Percentiles rank a stretch among this genome's conserved stretches.
These are phyloP conservation scores for Willaertia magna DNA, from an alignment of 208 protist genomes.

Conservation along the genomic window DNA sequence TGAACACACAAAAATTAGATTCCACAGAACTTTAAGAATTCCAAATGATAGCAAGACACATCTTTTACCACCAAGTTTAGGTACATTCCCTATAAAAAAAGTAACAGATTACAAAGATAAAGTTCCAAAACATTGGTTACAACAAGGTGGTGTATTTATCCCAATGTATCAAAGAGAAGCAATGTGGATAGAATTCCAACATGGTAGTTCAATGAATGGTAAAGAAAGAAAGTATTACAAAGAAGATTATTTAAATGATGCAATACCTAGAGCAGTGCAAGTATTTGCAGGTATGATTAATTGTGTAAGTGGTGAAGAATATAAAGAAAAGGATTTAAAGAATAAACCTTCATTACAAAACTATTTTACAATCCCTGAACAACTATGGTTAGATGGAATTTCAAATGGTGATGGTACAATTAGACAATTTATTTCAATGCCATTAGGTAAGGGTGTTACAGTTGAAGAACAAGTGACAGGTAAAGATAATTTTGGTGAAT, in stretches of 20 bases:
- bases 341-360: background rate
- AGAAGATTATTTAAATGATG: background rate
- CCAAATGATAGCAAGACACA: background rate
- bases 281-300: constrained; percentile 5
- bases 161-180: constrained; percentile 19
- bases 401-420: constrained; percentile 3
- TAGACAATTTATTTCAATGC: constrained; percentile 21
- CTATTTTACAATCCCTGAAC: constrained; percentile 3
- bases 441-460: constrained; percentile 12
- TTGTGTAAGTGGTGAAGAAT: background rate
- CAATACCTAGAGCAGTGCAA: background rate
- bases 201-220: background rate
- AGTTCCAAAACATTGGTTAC: background rate
- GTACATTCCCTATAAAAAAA: constrained; percentile 4
- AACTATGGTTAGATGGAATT: constrained; percentile 22
- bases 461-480: constrained; percentile 17
- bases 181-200: background rate
- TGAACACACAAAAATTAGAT: background rate
- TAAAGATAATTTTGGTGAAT: constrained; percentile 8
- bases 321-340: background rate
- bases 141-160: background rate
- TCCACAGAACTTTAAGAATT: background rate
- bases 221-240: no score
- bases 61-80: constrained; percentile 6
- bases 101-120: background rate